Conservation (phyloP, 768 basidiomycete species). For the Amanita phalloides region DNA sequence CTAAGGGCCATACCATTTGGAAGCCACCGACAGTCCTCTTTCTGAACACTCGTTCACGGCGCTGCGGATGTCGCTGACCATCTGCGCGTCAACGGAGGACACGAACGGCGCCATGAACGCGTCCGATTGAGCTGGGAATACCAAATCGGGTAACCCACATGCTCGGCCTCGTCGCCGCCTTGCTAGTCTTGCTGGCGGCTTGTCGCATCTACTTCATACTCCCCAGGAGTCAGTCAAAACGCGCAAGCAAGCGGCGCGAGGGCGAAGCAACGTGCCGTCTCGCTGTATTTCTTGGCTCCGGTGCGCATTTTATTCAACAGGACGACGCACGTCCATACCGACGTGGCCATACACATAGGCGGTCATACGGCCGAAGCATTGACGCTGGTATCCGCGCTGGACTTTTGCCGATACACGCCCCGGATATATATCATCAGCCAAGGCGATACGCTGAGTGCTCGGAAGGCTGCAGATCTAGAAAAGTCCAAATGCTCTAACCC, state of each 20-base stretch:
- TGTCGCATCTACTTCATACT: constrained; percentile 23
- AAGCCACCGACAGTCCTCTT: constrained; percentile 55
- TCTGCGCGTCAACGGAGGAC: constrained; percentile 15
- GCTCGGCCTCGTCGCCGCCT: not conserved
- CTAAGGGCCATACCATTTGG: constrained; percentile 54
- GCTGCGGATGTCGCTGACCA: constrained; percentile 43
- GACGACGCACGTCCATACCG: not conserved
- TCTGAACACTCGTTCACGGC: constrained; percentile 68
- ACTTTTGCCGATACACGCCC: constrained; percentile 64
- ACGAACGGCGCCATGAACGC: not conserved
- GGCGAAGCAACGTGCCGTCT: constrained; percentile 27
- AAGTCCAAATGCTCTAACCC: constrained; percentile 15
- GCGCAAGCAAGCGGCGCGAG: not conserved
- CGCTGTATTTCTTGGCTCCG: constrained; percentile 91
- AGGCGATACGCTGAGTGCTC: constrained; percentile 69
- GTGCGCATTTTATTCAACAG: constrained; percentile 26
- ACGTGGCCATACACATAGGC: constrained; percentile 36
- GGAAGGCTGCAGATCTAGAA: constrained; percentile 65
- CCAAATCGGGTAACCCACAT: not conserved
- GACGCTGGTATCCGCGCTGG: constrained; percentile 57
- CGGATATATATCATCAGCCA: constrained; percentile 76
- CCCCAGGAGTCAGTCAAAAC: constrained; percentile 7
- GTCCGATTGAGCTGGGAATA: not conserved
- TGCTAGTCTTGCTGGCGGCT: constrained; percentile 6
- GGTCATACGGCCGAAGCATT: constrained; percentile 91